phyloP scores from a whole-genome alignment of 2,329 filamentous ascomycete species.

The Aureobasidium sp. region DNA sequence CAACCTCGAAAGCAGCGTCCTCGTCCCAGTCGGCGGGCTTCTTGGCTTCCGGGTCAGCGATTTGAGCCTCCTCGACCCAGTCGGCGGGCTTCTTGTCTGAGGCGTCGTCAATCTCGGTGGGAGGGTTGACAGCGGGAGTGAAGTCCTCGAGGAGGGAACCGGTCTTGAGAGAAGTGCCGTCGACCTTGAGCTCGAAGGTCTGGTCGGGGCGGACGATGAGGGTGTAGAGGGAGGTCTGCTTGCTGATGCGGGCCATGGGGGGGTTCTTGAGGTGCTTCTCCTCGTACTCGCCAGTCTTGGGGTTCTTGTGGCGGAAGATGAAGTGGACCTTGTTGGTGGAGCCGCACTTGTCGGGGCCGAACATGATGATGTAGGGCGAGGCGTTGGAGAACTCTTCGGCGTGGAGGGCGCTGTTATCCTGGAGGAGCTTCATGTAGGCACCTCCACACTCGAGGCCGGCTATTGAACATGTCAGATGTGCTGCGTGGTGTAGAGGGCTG shows the following conservation, averaged over 20 bases:
- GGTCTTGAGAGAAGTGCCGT: slow-evolving; percentile 79
- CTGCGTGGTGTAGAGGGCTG: background rate
- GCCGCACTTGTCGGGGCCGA: slow-evolving; percentile 98
- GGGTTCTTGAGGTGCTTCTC: slow-evolving; percentile 93
- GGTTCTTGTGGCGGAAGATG: slow-evolving; percentile 99
- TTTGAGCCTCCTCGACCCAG: slow-evolving; percentile 92
- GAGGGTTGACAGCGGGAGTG: slow-evolving; percentile 82
- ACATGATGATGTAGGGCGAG: slow-evolving; percentile 99
- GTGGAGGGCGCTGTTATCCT: slow-evolving; percentile 94
- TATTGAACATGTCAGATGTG: slow-evolving; percentile 31
- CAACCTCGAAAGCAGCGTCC: slow-evolving; percentile 92
- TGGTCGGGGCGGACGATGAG: slow-evolving; percentile 95
- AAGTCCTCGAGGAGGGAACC: slow-evolving; percentile 94
- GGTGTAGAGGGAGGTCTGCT: slow-evolving; percentile 92
- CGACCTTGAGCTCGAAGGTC: slow-evolving; percentile 85
- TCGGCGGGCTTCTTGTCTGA: slow-evolving; percentile 89
- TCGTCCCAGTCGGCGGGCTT: slow-evolving; percentile 99
- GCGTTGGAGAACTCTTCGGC: slow-evolving; percentile 96
- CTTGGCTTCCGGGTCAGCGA: slow-evolving; percentile 81
- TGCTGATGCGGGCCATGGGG: slow-evolving; percentile 78
- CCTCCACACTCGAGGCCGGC: slow-evolving; percentile 95
- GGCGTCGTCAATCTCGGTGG: slow-evolving; percentile 87
- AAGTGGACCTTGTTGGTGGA: slow-evolving; percentile 96
- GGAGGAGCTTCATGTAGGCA: slow-evolving; percentile 97
- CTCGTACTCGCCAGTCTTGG: slow-evolving; percentile 98